phyloP scores from a whole-genome alignment of 164 flowering plant genomes.

The Akebia trifoliata region DNA sequence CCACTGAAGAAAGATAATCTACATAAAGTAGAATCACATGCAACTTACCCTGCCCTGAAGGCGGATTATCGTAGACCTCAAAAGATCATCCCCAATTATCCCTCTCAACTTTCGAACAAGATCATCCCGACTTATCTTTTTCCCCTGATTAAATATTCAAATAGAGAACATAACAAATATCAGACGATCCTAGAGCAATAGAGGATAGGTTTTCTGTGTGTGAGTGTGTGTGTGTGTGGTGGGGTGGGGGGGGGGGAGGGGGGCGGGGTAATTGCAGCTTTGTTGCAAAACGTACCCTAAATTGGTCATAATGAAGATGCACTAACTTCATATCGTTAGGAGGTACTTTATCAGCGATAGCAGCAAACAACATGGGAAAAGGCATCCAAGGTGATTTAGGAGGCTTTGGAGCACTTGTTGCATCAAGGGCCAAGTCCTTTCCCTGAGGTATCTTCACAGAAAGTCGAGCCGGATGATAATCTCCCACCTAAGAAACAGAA shows the following conservation, averaged over 20 bases:
- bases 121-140: conserved; percentile 49
- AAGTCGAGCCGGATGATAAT: conserved; percentile 11
- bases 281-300: conserved; percentile 37
- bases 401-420: conserved; percentile 30
- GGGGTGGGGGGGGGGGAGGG: not conserved
- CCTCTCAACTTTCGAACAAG: conserved; percentile 63
- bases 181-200: no score
- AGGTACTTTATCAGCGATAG: conserved; percentile 51
- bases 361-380: conserved; percentile 69
- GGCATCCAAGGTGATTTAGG: conserved; percentile 97
- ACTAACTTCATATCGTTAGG: conserved; percentile 45
- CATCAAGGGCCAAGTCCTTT: conserved; percentile 16
- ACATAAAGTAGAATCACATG: not conserved
- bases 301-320: conserved; percentile 36
- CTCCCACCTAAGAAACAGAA: conserved; percentile 20
- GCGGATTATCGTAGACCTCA: conserved; percentile 59
- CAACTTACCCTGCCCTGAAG: conserved; percentile 58
- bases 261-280: not conserved
- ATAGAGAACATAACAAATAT: not conserved
- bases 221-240: no score
- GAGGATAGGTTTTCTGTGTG: no score
- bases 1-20: not conserved
- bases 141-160: conserved; percentile 33
- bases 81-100: conserved; percentile 64
- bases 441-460: conserved; percentile 16